phyloP scores from a whole-genome alignment of 1,284 basidiomycete genomes.

The Xerocomus minutiporus region DNA sequence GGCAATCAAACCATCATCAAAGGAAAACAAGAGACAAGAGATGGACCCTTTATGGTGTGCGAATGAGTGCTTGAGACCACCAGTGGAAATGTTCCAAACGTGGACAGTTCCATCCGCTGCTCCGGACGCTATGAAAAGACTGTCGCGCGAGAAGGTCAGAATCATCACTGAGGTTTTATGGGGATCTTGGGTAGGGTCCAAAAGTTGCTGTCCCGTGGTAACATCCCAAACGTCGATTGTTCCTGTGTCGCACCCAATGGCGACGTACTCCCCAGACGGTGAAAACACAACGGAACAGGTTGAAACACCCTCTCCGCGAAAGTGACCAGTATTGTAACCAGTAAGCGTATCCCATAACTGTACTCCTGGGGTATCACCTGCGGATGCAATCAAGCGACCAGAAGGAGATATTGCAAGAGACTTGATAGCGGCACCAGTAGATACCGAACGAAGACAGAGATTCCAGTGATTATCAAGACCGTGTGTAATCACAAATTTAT shows the following conservation, averaged over 20 bases:
- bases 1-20: slow-evolving; percentile 9
- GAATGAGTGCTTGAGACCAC: slow-evolving; percentile 5
- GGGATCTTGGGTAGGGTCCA: neutral
- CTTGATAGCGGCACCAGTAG: slow-evolving; percentile 5
- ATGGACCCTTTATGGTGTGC: slow-evolving; percentile 12
- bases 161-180: slow-evolving; percentile 7
- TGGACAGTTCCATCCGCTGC: slow-evolving; percentile 15
- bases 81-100: slow-evolving; percentile 11
- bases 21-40: slow-evolving; percentile 16
- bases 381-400: slow-evolving; percentile 18
- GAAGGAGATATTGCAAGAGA: slow-evolving; percentile 19
- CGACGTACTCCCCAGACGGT: slow-evolving; percentile 19
- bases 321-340: slow-evolving; percentile 15
- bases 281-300: slow-evolving; percentile 23
- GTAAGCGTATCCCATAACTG: slow-evolving; percentile 21
- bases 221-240: slow-evolving; percentile 22
- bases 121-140: slow-evolving; percentile 13
- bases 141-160: slow-evolving; percentile 14
- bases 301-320: slow-evolving; percentile 5
- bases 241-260: slow-evolving; percentile 17
- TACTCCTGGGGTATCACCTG: slow-evolving; percentile 16
- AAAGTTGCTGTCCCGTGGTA: slow-evolving; percentile 13
- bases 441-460: slow-evolving; percentile 13
- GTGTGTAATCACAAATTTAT: slow-evolving; percentile 11
- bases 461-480: slow-evolving; percentile 19